Evolutionary conservation across 371 early-diverging fungal genomes (phyloP).

Genomic region (Rhizomucor pusillus): DNA sequence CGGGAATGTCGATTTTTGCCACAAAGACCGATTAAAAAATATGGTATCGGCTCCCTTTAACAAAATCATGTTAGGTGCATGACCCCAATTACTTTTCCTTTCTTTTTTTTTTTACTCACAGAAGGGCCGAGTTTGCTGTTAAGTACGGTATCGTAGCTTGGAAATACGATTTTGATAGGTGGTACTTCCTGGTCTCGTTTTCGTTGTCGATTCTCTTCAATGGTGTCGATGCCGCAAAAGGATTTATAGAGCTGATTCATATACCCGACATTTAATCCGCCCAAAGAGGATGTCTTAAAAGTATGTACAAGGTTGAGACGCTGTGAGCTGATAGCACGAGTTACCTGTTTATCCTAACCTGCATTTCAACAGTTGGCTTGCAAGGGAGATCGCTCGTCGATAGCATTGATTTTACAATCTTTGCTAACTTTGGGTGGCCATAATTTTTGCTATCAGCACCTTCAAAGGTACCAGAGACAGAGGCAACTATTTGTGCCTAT

Average conservation of each 20-base stretch:
- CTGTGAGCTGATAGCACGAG: background rate
- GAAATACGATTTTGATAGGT: slow-evolving; percentile 34
- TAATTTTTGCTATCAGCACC: slow-evolving; percentile 28
- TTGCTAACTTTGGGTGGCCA: slow-evolving; percentile 41
- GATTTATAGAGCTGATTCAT: slow-evolving; percentile 38
- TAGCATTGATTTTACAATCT: slow-evolving; percentile 26
- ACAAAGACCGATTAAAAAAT: slow-evolving; percentile 27
- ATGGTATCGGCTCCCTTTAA: slow-evolving; percentile 47
- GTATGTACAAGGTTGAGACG: background rate
- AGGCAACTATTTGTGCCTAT: slow-evolving; percentile 34
- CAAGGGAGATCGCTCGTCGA: slow-evolving; percentile 3
- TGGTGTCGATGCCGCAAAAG: slow-evolving; percentile 34
- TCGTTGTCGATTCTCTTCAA: slow-evolving; percentile 10
- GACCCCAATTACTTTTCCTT: background rate
- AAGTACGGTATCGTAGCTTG: slow-evolving; percentile 27
- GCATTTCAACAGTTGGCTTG: slow-evolving; percentile 40
- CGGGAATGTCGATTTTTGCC: slow-evolving; percentile 42
- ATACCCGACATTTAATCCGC: slow-evolving; percentile 23
- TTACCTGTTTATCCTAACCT: slow-evolving; percentile 21
- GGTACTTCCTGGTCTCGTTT: slow-evolving; percentile 21
- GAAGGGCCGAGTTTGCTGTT: slow-evolving; percentile 30
- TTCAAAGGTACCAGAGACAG: slow-evolving; percentile 40
- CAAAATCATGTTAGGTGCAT: background rate
- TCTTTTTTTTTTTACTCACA: slow-evolving; percentile 14
- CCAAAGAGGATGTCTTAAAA: slow-evolving; percentile 42